Conservation (phyloP, 176 grass and related monocot species). For the Pontederia crassipes region DNA sequence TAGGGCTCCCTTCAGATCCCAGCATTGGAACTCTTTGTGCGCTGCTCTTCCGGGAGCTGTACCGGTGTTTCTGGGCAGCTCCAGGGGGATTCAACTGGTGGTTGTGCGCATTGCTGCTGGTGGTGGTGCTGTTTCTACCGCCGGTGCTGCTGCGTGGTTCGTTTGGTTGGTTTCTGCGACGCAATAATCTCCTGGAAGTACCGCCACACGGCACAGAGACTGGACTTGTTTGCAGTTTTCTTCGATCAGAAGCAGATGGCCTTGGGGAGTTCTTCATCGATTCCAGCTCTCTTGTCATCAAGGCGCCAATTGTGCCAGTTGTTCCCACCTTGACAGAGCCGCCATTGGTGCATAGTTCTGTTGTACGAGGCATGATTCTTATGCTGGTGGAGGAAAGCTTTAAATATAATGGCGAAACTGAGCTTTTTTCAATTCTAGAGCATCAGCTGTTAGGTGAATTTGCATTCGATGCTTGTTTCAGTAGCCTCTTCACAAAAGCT, state of each 20-base stretch:
- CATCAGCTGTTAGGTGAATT: background rate
- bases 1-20: constrained; percentile 2
- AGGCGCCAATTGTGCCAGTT: constrained; percentile 13
- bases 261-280: background rate
- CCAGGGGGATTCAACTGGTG: background rate
- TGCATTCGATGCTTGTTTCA: constrained; percentile 2
- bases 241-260: background rate
- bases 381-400: background rate
- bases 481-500: background rate
- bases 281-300: constrained; percentile 7
- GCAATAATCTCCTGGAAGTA: constrained; percentile 3
- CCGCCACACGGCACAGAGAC: constrained; percentile 3
- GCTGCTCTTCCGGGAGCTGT: background rate
- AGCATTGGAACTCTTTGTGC: constrained; percentile 19
- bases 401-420: background rate
- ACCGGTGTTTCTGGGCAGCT: constrained; percentile 1
- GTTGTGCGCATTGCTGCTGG: background rate
- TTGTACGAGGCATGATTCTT: constrained; percentile 11
- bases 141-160: background rate
- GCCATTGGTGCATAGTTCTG: background rate
- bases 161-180: background rate
- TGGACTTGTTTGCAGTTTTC: constrained; percentile 10
- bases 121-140: background rate
- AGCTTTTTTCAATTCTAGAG: background rate
- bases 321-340: constrained; percentile 6